Base-by-base conservation (phyloP, 257 asterid species). In the Capsicum rhomboideum region DNA sequence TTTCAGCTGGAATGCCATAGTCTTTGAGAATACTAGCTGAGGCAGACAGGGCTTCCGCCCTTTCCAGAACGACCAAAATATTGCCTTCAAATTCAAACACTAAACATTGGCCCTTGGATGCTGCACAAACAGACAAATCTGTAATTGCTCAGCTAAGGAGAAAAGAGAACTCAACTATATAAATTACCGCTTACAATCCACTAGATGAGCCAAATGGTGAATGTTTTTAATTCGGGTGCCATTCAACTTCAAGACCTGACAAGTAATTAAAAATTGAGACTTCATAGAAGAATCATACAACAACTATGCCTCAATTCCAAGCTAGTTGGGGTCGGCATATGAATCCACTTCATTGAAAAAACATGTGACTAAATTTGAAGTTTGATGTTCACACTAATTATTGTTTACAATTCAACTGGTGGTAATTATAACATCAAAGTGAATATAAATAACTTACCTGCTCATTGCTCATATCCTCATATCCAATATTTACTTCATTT, bases 401-500 rank as follows among this genome's bases (percentile, higher is more conserved):
- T 68, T 37, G 53, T 37, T 68, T 37, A 74, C 21, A 46, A 13
- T 23, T 74, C 21, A 44, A 23, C 59, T 46, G 80, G 59, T 26
- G 14, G 71, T 26, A 59, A 81, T 68, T 59, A 50, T 49, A 66
- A 64, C 49, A 17, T 55, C 44, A 67, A 64, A 54, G 79, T 37
- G 85, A 66, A 64, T 10, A 78, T 1, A 28, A 69, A 37, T 84
- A 11, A 84, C 93, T 90, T 90, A 90, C 98, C 99, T 96, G 98
- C 84, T 92, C 97, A 56, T 94, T 94, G 91, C 95, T 91, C 94
- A 96, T 93, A 81, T 94, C 97, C 90, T 96, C 99, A 59, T 96
- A 94, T 58, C 99, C 98, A 26, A 96, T 92, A 90, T 96, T 96
- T 61, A 86, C 99, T 88, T 96, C 99, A 83, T 94, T 92, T 82